Evolutionary conservation across 2,329 filamentous ascomycete species (phyloP).

Genomic region (Stagonosporopsis tanaceti): DNA sequence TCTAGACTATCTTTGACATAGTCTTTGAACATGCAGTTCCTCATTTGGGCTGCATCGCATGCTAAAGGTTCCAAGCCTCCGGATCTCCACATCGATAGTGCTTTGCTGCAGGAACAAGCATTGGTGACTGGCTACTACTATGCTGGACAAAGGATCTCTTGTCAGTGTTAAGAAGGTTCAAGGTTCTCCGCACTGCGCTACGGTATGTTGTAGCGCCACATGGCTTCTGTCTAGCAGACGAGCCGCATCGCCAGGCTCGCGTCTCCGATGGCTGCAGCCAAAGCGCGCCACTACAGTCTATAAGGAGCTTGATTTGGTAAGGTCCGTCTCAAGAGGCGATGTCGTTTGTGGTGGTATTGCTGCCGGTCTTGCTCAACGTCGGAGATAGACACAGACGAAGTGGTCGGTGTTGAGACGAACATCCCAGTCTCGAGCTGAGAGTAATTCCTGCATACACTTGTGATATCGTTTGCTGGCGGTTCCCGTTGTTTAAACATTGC

Average conservation of each 20-base stretch:
- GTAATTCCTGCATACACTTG: background rate
- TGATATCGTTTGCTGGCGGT: background rate
- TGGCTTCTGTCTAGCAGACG: background rate
- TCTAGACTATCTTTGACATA: background rate
- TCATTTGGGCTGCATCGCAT: background rate
- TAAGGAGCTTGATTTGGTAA: too few species aligned
- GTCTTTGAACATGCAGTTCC: background rate
- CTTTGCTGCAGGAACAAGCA: conserved; percentile 14
- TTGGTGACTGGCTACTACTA: background rate
- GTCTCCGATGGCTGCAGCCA: background rate
- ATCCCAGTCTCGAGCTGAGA: too few species aligned
- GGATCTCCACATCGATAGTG: conserved; percentile 16
- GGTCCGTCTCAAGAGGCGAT: too few species aligned
- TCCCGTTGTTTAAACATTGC: background rate
- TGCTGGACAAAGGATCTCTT: background rate
- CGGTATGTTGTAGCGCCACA: conserved; percentile 4
- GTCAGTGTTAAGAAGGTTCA: background rate
- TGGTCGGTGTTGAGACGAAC: too few species aligned
- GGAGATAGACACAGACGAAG: too few species aligned
- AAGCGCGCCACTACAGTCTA: background rate
- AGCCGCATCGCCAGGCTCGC: background rate
- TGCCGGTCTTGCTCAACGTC: too few species aligned
- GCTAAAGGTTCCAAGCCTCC: background rate
- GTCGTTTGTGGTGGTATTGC: background rate
- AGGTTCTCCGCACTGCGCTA: conserved; percentile 7